Percentiles rank a stretch among this genome's conserved stretches.
phyloP scores from a whole-genome alignment of 2,329 filamentous ascomycete genomes.

The Talaromyces amestolkiae region DNA sequence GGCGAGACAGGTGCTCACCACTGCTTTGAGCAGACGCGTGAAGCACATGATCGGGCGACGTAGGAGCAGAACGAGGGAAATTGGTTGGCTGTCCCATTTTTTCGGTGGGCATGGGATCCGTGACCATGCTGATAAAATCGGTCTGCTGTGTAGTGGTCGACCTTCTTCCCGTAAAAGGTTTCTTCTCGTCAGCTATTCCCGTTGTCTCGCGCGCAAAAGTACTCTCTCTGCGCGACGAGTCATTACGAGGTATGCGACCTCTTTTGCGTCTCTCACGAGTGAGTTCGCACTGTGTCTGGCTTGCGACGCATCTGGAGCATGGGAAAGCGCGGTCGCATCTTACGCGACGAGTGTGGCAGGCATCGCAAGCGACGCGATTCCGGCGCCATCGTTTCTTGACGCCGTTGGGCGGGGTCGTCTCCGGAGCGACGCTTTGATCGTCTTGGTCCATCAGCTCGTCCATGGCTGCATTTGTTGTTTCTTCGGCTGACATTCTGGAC shows the following conservation, averaged over 20 bases:
- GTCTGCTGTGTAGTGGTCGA: constrained; percentile 9
- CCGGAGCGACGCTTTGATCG: not conserved
- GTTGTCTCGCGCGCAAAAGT: constrained; percentile 11
- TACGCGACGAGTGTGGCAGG: constrained; percentile 89
- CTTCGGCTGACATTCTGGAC: constrained; percentile 10
- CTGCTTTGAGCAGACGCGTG: constrained; percentile 31
- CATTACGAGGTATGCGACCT: constrained; percentile 74
- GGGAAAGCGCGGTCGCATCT: constrained; percentile 91
- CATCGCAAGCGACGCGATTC: constrained; percentile 69
- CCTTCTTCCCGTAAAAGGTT: not conserved
- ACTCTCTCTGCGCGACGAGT: constrained; percentile 43
- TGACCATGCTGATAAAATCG: constrained; percentile 19
- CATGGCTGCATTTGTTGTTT: not conserved
- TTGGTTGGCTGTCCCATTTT: constrained; percentile 9
- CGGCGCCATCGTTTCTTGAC: constrained; percentile 38
- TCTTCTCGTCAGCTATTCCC: constrained; percentile 11
- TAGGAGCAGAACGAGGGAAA: constrained; percentile 13
- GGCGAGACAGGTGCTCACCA: constrained; percentile 28
- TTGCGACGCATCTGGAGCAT: constrained; percentile 87
- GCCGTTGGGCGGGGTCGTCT: constrained; percentile 19
- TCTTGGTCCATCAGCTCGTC: constrained; percentile 11
- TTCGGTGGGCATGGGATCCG: constrained; percentile 13
- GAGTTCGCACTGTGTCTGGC: constrained; percentile 69
- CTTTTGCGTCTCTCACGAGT: constrained; percentile 89
- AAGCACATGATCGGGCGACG: constrained; percentile 22